A percentile compares a stretch with the other conserved stretches of the same genome.
These are phyloP conservation scores for Colletotrichum sp. DNA, from an alignment of 2,329 filamentous ascomycete genomes.

Conservation along the genomic window DNA sequence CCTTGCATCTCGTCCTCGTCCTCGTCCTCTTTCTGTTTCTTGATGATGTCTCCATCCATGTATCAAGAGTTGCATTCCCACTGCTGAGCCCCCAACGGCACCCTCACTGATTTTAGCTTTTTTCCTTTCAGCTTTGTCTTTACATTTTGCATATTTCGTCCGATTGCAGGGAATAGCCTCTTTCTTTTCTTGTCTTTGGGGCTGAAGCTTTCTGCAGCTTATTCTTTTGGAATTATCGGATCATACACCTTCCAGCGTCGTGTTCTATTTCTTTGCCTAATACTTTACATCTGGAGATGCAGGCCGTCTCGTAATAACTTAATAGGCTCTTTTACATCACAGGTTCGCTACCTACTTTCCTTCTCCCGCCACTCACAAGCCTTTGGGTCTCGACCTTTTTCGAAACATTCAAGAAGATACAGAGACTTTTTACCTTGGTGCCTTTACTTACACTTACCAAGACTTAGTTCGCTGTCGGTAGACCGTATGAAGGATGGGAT, in stretches of 20 bases:
- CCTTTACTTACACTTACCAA: background rate
- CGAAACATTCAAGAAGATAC: background rate
- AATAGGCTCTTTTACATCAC: conserved; percentile 1
- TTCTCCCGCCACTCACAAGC: background rate
- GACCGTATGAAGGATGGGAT: conserved; percentile 25
- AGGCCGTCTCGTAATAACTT: conserved; percentile 19
- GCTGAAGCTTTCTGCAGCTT: conserved; percentile 4
- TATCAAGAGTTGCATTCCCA: conserved; percentile 15
- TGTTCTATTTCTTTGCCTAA: background rate
- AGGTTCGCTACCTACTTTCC: background rate
- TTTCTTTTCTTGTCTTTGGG: conserved; percentile 7
- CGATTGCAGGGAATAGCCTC: conserved; percentile 9
- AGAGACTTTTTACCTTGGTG: background rate
- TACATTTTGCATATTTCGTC: background rate
- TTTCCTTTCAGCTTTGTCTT: conserved; percentile 12
- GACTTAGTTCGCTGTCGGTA: background rate
- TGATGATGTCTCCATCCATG: conserved; percentile 1
- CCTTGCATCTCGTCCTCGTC: background rate
- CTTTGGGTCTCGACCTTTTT: background rate
- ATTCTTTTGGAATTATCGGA: background rate
- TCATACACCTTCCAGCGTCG: background rate
- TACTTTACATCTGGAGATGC: conserved; percentile 1
- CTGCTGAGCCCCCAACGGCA: conserved; percentile 5
- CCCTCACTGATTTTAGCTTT: background rate
- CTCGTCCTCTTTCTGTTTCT: background rate